Conservation (phyloP, 495 filamentous ascomycete genomes). For the Letharia lupina region DNA sequence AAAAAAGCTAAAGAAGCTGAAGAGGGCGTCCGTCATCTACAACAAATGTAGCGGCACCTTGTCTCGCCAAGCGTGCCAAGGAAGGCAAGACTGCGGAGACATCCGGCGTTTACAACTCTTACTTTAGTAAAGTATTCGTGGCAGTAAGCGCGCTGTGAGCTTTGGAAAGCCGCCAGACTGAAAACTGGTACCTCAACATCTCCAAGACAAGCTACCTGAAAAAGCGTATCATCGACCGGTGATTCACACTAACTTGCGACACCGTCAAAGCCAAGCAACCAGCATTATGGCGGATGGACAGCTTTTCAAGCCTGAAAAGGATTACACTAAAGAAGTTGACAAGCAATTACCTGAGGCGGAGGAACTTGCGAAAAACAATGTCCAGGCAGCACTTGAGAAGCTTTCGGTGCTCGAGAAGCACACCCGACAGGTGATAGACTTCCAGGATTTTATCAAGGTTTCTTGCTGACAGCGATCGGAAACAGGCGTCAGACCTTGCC, state of each 20-base stretch:
- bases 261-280: background rate
- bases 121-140: no score
- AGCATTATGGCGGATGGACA: constrained; percentile 48
- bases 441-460: background rate
- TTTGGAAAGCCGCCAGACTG: background rate
- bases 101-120: background rate
- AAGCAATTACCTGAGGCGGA: constrained; percentile 82
- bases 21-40: no score
- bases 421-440: constrained; percentile 68
- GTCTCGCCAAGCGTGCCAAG: no score
- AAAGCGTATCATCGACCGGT: background rate
- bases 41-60: no score
- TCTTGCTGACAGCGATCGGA: constrained; percentile 3
- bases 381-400: constrained; percentile 85
- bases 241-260: background rate
- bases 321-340: constrained; percentile 86
- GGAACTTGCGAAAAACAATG: constrained; percentile 75
- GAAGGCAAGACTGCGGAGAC: constrained; percentile 7
- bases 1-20: no score
- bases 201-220: background rate
- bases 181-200: background rate
- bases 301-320: constrained; percentile 60
- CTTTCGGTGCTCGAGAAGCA: constrained; percentile 87
- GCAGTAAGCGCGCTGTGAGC: constrained; percentile 8
- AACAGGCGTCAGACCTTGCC: constrained; percentile 83